Evolutionary conservation across 2,329 filamentous ascomycete species (phyloP), one percentile per base, ranked within the genome.

Genomic region (Sordariomycetes sp.): DNA sequence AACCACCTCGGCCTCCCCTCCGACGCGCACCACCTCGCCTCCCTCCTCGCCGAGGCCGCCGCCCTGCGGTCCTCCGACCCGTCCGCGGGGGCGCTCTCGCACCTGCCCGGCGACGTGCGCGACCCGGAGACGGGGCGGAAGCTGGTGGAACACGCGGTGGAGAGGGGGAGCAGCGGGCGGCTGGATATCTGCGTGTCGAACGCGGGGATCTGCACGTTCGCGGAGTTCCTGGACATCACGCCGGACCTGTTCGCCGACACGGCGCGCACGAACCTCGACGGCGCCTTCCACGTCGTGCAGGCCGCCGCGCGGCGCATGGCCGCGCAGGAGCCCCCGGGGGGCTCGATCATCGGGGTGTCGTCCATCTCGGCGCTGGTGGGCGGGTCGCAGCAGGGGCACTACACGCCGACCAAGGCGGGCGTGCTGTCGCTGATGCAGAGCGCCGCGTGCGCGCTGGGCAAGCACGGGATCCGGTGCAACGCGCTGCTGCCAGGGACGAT

Each of bases 371-470:
- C 88, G 0, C 79, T 91, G 14, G 87, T 91, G 0, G 90, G 90
- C 43, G 90, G 90, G 51, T 88, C 86, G 0, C 76, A 79, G 53
- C 90, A 95, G 74, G 86, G 83, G 28, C 90, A 96, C 68, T 96
- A 95, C 72, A 95, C 90, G 18, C 89, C 90, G 11, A 95, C 90
- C 18, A 96, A 96, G 71, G 90, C 90, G 0, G 90, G 89, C 2
- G 80, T 96, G 2, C 68, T 89, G 43, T 88, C 83, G 53, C 76
- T 96, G 52, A 94, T 95, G 82, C 90, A 96, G 74, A 90, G 86
- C 62, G 85, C 83, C 43, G 90, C 90, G 0, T 87, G 89, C 37
- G 89, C 90, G 10, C 72, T 96, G 52, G 90, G 90, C 0, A 80
- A 82, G 66, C 81, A 94, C 69, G 76, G 78, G 5, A 91, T 96